Evolutionary conservation across 2,329 filamentous ascomycete species (phyloP).

Genomic region (Albophoma yamanashiensis): DNA sequence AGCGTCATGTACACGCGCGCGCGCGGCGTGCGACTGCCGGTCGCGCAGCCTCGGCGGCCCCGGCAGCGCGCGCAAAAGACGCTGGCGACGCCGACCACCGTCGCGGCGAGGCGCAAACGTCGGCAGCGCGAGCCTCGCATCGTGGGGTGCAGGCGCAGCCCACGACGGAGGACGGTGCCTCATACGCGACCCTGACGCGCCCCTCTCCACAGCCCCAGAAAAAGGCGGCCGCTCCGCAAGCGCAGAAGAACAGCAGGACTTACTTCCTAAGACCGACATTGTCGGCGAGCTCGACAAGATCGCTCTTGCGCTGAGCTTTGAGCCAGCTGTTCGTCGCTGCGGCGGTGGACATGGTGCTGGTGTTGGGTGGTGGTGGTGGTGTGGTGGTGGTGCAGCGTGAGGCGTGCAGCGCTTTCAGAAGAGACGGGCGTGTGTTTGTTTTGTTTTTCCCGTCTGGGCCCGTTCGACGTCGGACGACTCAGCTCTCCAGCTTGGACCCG

Average conservation of each 20-base stretch:
- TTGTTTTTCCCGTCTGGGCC: background rate
- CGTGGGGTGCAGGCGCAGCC: background rate
- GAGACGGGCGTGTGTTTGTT: background rate
- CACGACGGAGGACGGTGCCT: background rate
- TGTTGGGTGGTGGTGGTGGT: background rate
- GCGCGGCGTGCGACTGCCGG: background rate
- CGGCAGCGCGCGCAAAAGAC: background rate
- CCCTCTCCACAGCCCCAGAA: background rate
- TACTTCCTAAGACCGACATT: conserved; percentile 63
- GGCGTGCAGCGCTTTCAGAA: background rate
- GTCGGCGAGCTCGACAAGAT: conserved; percentile 65
- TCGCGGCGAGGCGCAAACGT: background rate
- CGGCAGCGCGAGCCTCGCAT: background rate
- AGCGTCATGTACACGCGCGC: background rate
- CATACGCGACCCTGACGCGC: background rate
- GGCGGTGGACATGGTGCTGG: conserved; percentile 14
- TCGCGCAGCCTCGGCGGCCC: background rate
- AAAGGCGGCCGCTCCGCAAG: background rate
- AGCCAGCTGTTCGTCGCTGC: conserved; percentile 56
- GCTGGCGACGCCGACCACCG: background rate
- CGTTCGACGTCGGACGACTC: background rate
- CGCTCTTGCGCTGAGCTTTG: conserved; percentile 70
- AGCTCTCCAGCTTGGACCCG: background rate
- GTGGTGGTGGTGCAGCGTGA: background rate
- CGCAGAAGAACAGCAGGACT: conserved; percentile 20